Conservation (phyloP, 148 eudicot genomes). For the Silene latifolia region DNA sequence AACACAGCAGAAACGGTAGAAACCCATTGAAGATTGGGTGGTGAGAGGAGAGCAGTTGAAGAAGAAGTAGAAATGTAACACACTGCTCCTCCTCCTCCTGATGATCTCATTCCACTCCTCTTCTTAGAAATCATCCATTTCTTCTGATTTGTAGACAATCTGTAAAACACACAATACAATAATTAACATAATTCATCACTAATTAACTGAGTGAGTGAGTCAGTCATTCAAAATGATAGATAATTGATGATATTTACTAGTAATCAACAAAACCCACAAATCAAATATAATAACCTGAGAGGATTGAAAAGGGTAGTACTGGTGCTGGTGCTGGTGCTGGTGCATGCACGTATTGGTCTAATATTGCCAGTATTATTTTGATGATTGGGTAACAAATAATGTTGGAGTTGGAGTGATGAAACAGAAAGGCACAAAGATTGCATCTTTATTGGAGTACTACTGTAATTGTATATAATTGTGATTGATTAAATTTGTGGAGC, state of each 20-base stretch:
- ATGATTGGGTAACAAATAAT: neutral
- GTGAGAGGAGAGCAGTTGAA: conserved; percentile 34
- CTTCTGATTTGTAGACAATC: conserved; percentile 7
- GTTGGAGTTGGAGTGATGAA: neutral
- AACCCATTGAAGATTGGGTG: conserved; percentile 55
- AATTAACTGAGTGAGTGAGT: too few relatives aligned
- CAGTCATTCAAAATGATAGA: too few relatives aligned
- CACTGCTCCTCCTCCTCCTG: conserved; percentile 44
- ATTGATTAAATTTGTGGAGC: too few relatives aligned
- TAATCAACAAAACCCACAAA: too few relatives aligned
- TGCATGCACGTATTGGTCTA: neutral
- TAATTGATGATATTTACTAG: too few relatives aligned
- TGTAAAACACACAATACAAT: neutral
- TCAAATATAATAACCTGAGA: conserved; percentile 3
- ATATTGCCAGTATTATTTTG: neutral
- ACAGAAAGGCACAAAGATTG: conserved; percentile 16
- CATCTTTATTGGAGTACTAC: neutral
- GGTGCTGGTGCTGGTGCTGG: neutral
- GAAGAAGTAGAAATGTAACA: conserved; percentile 30
- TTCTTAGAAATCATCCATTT: conserved; percentile 19
- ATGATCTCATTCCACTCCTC: conserved; percentile 26
- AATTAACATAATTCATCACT: neutral
- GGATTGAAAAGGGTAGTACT: conserved; percentile 11
- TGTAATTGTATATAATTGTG: too few relatives aligned
- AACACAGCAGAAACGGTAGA: conserved; percentile 57